Base-by-base conservation (phyloP, 306 rosid genomes). In the Citrullus colocynthis region DNA sequence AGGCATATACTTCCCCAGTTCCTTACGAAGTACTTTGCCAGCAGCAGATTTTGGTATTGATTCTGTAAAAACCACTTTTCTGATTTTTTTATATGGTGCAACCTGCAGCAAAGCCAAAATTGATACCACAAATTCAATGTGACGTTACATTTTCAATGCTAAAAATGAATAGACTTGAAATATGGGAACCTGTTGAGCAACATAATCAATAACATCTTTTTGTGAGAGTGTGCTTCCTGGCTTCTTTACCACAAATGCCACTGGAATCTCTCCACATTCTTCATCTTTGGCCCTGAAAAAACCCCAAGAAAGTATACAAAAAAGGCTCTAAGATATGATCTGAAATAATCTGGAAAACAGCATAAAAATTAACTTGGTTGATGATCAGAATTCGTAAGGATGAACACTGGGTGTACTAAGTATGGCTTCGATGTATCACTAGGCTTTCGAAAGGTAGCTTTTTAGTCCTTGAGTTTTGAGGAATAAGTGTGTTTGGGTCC, bases 21-120 rank as follows among this genome's bases (percentile, higher is more conserved):
- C 86, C 82, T 84, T 90, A 57, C 95, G 79, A 18, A 92, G 92
- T 80, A 95, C 85, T 86, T 95, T 95, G 58, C 98, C 98, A 6
- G 97, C 90, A 0, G 90, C 80, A 62, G 97, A 95, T 78, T 88
- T 89, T 6, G 98, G 98, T 76, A 95, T 84, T 74, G 84, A 79
- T 79, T 83, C 54, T 32, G 78, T 84, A 87, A 95, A 92, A 17
- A 90, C 80, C 69, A 95, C 97, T 85, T 87, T 90, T 80, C 97
- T 83, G 18, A 90, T 77, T 82, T 92, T 95, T 87, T 87, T 92
- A 83, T 86, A 84, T 17, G 98, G 93, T 59, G 97, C 87, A 84
- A 92, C 97, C 96, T 92, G 83, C 9, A 5, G 24, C 9, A 10
- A 42, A 11, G 2, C 77, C 71, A 60, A 34, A 79, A 78, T 44